A percentile compares a stretch with the other conserved stretches of the same genome.
phyloP scores from a whole-genome alignment of 2,329 filamentous ascomycete species.

The Ophiosphaerella herpotricha region DNA sequence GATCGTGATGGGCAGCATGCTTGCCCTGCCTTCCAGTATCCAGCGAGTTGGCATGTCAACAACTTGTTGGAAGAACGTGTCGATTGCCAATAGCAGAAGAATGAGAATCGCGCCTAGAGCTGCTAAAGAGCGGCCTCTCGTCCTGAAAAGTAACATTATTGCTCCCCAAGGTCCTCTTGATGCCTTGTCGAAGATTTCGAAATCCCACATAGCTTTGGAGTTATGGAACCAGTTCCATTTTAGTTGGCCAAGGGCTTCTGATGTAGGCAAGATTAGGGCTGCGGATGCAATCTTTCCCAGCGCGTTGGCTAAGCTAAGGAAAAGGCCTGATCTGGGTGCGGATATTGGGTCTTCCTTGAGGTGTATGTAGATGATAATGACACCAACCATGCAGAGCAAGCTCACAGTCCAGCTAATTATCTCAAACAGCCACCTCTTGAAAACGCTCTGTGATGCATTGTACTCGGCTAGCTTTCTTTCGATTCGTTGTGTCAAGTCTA shows the following conservation, averaged over 20 bases:
- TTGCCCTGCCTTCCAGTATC: constrained; percentile 8
- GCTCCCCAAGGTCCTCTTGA: constrained; percentile 19
- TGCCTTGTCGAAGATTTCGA: constrained; percentile 38
- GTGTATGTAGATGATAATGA: constrained; percentile 9
- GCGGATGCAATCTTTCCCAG: constrained; percentile 25
- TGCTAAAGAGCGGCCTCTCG: constrained; percentile 17
- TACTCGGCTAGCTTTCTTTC: constrained; percentile 16
- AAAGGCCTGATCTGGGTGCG: background rate
- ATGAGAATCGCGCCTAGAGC: constrained; percentile 10
- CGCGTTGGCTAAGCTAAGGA: constrained; percentile 12
- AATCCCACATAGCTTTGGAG: constrained; percentile 31
- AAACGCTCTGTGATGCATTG: constrained; percentile 11
- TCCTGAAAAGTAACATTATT: constrained; percentile 14
- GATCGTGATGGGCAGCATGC: constrained; percentile 14
- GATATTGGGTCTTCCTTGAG: constrained; percentile 1
- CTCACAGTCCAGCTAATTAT: constrained; percentile 19
- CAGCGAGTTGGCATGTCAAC: constrained; percentile 31
- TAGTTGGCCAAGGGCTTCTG: constrained; percentile 32
- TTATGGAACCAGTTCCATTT: constrained; percentile 34
- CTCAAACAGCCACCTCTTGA: constrained; percentile 21
- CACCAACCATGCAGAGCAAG: constrained; percentile 11
- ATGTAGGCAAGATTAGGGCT: constrained; percentile 24
- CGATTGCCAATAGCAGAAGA: constrained; percentile 11
- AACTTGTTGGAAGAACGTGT: constrained; percentile 15
- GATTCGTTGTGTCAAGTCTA: constrained; percentile 20